Conservation (phyloP, 225 moss, liverwort and hornwort genomes). For the Asterella californica region DNA sequence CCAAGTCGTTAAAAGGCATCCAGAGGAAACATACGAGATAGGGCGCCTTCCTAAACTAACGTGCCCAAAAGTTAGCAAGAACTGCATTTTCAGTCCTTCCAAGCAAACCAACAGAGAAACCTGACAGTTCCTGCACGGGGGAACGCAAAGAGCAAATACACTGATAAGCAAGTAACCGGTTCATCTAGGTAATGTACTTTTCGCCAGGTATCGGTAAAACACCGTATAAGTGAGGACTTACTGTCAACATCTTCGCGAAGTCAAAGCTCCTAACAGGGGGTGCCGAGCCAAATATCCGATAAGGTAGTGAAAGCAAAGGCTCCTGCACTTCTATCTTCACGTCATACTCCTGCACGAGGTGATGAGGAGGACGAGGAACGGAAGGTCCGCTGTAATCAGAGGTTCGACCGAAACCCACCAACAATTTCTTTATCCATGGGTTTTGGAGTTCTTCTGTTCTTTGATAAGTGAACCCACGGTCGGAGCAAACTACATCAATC, state of each 20-base stretch:
- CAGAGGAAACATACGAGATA: no score
- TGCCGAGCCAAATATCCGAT: slow-evolving; percentile 79
- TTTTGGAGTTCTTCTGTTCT: slow-evolving; percentile 66
- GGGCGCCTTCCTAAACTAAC: background rate
- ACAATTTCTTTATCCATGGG: slow-evolving; percentile 56
- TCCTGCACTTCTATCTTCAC: slow-evolving; percentile 50
- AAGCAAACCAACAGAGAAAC: no score
- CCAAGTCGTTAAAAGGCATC: background rate
- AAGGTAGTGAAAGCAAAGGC: slow-evolving; percentile 65
- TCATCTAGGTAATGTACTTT: no score
- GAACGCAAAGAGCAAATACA: background rate
- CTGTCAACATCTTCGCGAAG: slow-evolving; percentile 90
- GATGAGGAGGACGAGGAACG: slow-evolving; percentile 48
- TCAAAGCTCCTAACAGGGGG: slow-evolving; percentile 90
- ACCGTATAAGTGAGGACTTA: slow-evolving; percentile 30
- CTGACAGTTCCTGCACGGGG: background rate
- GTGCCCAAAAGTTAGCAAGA: background rate
- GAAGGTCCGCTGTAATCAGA: slow-evolving; percentile 65
- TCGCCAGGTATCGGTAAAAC: no score
- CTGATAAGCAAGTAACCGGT: background rate
- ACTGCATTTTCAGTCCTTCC: no score
- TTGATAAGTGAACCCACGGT: slow-evolving; percentile 64
- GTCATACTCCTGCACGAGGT: slow-evolving; percentile 53
- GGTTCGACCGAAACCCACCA: slow-evolving; percentile 76
- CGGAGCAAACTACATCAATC: slow-evolving; percentile 69